These are phyloP conservation scores for Trichoderma cornu-damae DNA, from an alignment of 2,329 filamentous ascomycete genomes.

Conservation along the genomic window DNA sequence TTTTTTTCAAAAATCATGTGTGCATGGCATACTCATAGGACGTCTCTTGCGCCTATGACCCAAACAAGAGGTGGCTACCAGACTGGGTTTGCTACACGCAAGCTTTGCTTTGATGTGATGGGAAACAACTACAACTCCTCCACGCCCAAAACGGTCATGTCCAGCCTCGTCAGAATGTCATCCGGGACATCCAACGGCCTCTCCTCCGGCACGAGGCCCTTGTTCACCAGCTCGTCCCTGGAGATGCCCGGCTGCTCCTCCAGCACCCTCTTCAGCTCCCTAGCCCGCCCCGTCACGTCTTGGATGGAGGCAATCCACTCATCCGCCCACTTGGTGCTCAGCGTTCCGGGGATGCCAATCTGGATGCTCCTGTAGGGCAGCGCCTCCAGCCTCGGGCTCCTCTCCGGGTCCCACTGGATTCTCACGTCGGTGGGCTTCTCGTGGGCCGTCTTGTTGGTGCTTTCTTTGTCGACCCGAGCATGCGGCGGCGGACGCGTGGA, in stretches of 20 bases:
- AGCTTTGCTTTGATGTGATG: not conserved
- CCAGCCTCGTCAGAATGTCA: conserved; percentile 30
- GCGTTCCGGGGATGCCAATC: conserved; percentile 49
- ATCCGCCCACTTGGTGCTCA: conserved; percentile 44
- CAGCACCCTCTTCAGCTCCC: conserved; percentile 42
- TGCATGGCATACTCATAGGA: conserved; percentile 29
- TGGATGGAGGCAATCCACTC: conserved; percentile 51
- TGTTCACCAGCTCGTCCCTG: conserved; percentile 33
- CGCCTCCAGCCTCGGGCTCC: conserved; percentile 41
- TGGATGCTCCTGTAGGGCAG: conserved; percentile 54
- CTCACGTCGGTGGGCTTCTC: conserved; percentile 38
- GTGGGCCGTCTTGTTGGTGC: conserved; percentile 19
- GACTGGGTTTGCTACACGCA: conserved; percentile 24
- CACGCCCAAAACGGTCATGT: conserved; percentile 27
- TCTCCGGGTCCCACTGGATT: conserved; percentile 62
- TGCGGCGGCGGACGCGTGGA: conserved; percentile 25
- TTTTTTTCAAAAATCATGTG: conserved; percentile 4
- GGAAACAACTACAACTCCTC: not conserved
- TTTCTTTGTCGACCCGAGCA: not conserved
- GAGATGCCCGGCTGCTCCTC: conserved; percentile 36
- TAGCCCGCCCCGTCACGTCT: conserved; percentile 53
- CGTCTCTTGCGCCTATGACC: conserved; percentile 14
- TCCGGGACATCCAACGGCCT: conserved; percentile 39
- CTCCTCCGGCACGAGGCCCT: conserved; percentile 43
- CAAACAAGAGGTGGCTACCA: not conserved